Conservation (phyloP, 140 eudicot species). For the Eryngium alpinum region DNA sequence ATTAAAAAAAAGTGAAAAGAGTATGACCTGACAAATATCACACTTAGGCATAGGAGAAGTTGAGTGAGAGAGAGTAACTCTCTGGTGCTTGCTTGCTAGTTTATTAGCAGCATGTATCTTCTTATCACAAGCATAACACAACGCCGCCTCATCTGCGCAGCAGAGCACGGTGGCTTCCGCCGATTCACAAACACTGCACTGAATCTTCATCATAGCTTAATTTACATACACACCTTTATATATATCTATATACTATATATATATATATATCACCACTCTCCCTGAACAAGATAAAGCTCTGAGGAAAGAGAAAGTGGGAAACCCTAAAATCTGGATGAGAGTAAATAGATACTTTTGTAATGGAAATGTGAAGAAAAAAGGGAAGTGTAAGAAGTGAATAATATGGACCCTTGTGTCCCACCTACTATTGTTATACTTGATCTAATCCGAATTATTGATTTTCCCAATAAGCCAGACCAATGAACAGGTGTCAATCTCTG, state of each 20-base stretch:
- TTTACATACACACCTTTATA: not conserved
- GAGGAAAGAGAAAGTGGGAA: too few relatives aligned
- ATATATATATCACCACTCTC: not conserved
- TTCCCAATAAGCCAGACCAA: too few relatives aligned
- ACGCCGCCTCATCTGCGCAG: conserved; percentile 6
- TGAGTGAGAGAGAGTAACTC: conserved; percentile 3
- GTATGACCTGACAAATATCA: conserved; percentile 6
- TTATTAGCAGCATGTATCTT: conserved; percentile 7
- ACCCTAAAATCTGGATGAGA: too few relatives aligned
- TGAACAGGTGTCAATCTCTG: too few relatives aligned
- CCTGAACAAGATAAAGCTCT: too few relatives aligned
- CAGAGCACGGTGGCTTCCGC: conserved; percentile 4
- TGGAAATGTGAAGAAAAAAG: too few relatives aligned
- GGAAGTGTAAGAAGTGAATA: too few relatives aligned
- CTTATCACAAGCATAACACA: not conserved
- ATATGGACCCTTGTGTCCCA: too few relatives aligned
- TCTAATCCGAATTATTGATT: too few relatives aligned
- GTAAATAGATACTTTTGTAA: too few relatives aligned
- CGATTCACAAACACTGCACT: conserved; percentile 6
- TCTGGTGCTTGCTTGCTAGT: conserved; percentile 7
- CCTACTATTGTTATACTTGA: too few relatives aligned
- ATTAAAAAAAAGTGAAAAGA: too few relatives aligned
- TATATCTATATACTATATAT: not conserved
- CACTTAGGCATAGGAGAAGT: conserved; percentile 3
- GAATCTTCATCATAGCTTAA: not conserved